These are phyloP conservation scores for Boletus subparvulus DNA, from an alignment of 768 basidiomycete species.

Conservation along the genomic window DNA sequence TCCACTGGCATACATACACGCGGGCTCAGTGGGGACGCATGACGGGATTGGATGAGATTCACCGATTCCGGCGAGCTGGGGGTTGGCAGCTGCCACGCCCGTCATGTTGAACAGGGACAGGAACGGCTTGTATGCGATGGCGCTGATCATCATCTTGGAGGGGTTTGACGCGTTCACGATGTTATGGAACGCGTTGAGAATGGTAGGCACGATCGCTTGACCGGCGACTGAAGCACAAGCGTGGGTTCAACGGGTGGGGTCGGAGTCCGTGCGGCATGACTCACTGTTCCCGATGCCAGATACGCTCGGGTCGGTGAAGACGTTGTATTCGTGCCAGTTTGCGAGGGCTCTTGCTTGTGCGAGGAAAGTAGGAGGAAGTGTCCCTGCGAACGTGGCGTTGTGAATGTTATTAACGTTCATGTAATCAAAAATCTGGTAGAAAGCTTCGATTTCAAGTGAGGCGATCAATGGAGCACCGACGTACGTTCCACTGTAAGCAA, in stretches of 20 bases:
- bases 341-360: conserved; percentile 60
- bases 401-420: conserved; percentile 74
- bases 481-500: conserved; percentile 45
- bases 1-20: conserved; percentile 42
- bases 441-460: background rate
- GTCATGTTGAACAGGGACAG: conserved; percentile 79
- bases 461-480: conserved; percentile 7
- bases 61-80: conserved; percentile 62
- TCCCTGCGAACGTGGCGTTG: conserved; percentile 50
- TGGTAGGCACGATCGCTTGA: conserved; percentile 58
- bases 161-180: conserved; percentile 53
- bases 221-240: conserved; percentile 53
- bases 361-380: conserved; percentile 49
- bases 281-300: conserved; percentile 67
- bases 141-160: conserved; percentile 56
- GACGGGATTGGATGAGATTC: background rate
- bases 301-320: conserved; percentile 54
- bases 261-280: conserved; percentile 3
- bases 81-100: conserved; percentile 47
- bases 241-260: background rate
- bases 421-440: conserved; percentile 60
- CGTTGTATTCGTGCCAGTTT: conserved; percentile 70
- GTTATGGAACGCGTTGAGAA: conserved; percentile 51
- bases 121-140: conserved; percentile 77
- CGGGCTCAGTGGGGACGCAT: background rate